Percentiles rank a stretch among this genome's conserved stretches.
Evolutionary conservation across 208 protist genomes (phyloP).

Genomic region (Leishmania lainsoni): DNA sequence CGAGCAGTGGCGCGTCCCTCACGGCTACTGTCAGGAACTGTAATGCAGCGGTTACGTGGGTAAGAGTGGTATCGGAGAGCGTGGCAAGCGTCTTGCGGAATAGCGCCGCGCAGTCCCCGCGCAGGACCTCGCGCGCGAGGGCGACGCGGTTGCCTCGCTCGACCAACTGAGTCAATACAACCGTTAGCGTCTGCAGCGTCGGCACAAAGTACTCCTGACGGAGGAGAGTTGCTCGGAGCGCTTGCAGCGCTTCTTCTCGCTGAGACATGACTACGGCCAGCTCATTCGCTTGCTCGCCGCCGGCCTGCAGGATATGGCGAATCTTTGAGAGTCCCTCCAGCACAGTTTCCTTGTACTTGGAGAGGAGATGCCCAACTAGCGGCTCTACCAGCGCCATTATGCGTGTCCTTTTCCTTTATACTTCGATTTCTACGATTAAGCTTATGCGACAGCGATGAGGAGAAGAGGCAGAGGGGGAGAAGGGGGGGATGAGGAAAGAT

Average conservation of each 20-base stretch:
- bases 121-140: conserved; percentile 71
- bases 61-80: conserved; percentile 57
- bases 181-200: conserved; percentile 58
- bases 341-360: conserved; percentile 81
- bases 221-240: conserved; percentile 53
- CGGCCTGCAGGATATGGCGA: conserved; percentile 20
- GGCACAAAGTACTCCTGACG: conserved; percentile 41
- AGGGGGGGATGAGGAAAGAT: not conserved
- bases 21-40: conserved; percentile 64
- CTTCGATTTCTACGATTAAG: not conserved
- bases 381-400: conserved; percentile 82
- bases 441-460: not conserved
- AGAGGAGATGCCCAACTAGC: conserved; percentile 80
- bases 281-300: conserved; percentile 34
- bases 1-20: conserved; percentile 56
- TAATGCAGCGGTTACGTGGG: conserved; percentile 51
- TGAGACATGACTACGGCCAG: conserved; percentile 64
- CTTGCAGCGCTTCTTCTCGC: conserved; percentile 61
- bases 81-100: conserved; percentile 50
- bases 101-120: conserved; percentile 54
- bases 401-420: not conserved
- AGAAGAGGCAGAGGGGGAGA: not conserved
- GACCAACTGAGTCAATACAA: conserved; percentile 21
- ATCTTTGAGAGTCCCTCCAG: conserved; percentile 84
- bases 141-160: conserved; percentile 29